phyloP scores from a whole-genome alignment of 202 grass and related monocot genomes.

The Hordeum pubiflorum region DNA sequence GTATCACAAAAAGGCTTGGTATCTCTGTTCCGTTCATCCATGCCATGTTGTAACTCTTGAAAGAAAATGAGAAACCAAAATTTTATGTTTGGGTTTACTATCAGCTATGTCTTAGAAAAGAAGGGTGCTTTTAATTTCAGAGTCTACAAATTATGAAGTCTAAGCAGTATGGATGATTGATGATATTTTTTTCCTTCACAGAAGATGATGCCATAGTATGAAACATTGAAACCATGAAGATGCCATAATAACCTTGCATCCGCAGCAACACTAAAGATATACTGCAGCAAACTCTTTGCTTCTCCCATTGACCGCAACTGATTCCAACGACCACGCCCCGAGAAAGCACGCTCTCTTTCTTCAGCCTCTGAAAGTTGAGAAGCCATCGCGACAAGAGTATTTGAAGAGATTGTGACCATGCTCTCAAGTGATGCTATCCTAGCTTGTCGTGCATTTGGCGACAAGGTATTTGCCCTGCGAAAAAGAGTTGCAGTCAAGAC shows the following conservation, averaged over 20 bases:
- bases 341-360: slow-evolving; percentile 89
- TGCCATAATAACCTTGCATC: slow-evolving; percentile 68
- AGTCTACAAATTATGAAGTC: not conserved
- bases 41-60: not conserved
- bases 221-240: slow-evolving; percentile 1
- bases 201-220: not conserved
- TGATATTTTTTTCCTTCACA: not conserved
- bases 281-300: slow-evolving; percentile 90
- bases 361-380: slow-evolving; percentile 97
- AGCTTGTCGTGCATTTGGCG: slow-evolving; percentile 77
- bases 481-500: slow-evolving; percentile 29
- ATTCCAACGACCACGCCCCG: slow-evolving; percentile 84
- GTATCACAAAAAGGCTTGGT: not conserved
- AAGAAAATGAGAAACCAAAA: not conserved
- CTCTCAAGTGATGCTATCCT: slow-evolving; percentile 94
- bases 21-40: not conserved
- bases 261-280: slow-evolving; percentile 67
- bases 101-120: not conserved
- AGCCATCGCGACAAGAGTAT: slow-evolving; percentile 92
- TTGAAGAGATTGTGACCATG: slow-evolving; percentile 96
- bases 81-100: not conserved
- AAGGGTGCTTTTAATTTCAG: not conserved
- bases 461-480: slow-evolving; percentile 67
- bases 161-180: not conserved
- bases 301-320: slow-evolving; percentile 92